phyloP scores from a whole-genome alignment of 768 basidiomycete species.

The Paxillus rubicundulus region DNA sequence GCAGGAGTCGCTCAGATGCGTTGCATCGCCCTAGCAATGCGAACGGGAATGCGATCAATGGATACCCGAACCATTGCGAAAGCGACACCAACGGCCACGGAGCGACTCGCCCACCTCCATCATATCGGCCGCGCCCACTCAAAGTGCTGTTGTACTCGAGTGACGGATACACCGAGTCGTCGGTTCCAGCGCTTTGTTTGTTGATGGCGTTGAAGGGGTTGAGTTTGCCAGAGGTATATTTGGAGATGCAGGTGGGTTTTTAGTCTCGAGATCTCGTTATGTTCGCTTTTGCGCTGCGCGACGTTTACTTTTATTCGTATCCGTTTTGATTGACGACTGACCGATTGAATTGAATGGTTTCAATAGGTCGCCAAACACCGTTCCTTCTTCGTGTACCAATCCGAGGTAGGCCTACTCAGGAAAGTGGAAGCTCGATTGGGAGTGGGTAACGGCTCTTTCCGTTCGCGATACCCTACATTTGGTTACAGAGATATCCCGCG shows the following conservation, averaged over 20 bases:
- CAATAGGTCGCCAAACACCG: slow-evolving; percentile 57
- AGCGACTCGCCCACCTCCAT: slow-evolving; percentile 13
- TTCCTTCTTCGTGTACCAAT: slow-evolving; percentile 90
- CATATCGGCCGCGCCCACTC: slow-evolving; percentile 53
- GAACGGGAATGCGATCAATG: slow-evolving; percentile 5
- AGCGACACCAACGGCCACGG: slow-evolving; percentile 8
- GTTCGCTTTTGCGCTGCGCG: too few species aligned
- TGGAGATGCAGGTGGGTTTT: slow-evolving; percentile 67
- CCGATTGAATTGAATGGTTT: slow-evolving; percentile 1
- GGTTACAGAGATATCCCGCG: slow-evolving; percentile 21
- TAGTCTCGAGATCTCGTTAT: too few species aligned
- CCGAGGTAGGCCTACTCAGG: slow-evolving; percentile 70
- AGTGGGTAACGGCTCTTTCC: slow-evolving; percentile 18
- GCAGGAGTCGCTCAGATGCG: slow-evolving; percentile 19
- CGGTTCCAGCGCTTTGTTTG: slow-evolving; percentile 80
- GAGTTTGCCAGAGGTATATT: slow-evolving; percentile 83
- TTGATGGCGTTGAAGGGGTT: slow-evolving; percentile 75
- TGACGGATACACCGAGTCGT: slow-evolving; percentile 93
- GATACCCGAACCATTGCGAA: slow-evolving; percentile 13
- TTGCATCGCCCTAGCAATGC: slow-evolving; percentile 5
- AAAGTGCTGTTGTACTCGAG: slow-evolving; percentile 80
- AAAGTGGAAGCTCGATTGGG: slow-evolving; percentile 59
- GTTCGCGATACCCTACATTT: slow-evolving; percentile 21
- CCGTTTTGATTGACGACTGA: neutral
- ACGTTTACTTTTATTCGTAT: neutral